Percentiles rank a stretch among this genome's conserved stretches.
Evolutionary conservation across 1,284 basidiomycete species (phyloP).

Genomic region (Athelia psychrophila): DNA sequence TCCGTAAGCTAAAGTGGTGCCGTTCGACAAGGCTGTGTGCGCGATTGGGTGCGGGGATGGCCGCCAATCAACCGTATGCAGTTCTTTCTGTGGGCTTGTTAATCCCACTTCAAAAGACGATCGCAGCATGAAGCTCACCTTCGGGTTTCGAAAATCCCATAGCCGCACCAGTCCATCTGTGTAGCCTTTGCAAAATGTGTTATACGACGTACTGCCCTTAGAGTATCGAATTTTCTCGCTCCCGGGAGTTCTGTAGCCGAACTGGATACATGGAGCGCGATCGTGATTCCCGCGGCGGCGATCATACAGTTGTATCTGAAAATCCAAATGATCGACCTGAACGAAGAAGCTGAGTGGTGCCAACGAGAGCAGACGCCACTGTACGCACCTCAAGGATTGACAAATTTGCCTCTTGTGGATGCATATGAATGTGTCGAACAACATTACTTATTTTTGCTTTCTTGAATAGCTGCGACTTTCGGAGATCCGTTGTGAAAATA

Average conservation of each 20-base stretch:
- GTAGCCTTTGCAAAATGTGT: conserved; percentile 44
- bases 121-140: conserved; percentile 27
- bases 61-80: not conserved
- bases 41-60: not conserved
- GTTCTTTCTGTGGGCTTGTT: not conserved
- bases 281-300: conserved; percentile 34
- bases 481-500: not conserved
- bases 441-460: conserved; percentile 33
- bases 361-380: conserved; percentile 6
- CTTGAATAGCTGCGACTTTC: not conserved
- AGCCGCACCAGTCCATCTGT: conserved; percentile 40
- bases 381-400: conserved; percentile 44
- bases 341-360: conserved; percentile 14
- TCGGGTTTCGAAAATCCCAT: conserved; percentile 49
- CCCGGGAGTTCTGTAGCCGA: conserved; percentile 36
- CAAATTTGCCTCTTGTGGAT: conserved; percentile 38
- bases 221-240: conserved; percentile 11
- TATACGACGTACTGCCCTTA: conserved; percentile 30
- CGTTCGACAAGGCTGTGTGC: not conserved
- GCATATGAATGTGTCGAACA: conserved; percentile 44
- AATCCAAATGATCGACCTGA: conserved; percentile 46
- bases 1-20: not conserved
- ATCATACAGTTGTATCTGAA: conserved; percentile 48
- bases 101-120: not conserved
- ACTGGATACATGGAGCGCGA: conserved; percentile 37